phyloP scores from a whole-genome alignment of 345 rosid species.

The Aurinia saxatilis region DNA sequence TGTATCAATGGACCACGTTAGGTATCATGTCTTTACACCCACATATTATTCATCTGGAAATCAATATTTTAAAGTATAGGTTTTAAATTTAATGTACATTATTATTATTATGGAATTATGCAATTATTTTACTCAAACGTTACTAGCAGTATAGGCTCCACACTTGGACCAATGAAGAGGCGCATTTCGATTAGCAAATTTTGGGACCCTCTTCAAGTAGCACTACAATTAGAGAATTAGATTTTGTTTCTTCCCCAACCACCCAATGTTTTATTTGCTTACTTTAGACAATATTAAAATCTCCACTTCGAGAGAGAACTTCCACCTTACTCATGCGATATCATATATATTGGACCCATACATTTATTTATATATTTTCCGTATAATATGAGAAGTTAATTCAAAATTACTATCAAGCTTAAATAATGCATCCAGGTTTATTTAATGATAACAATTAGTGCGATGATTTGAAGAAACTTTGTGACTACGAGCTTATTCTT shows the following conservation, averaged over 20 bases:
- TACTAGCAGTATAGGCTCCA: slow-evolving; percentile 18
- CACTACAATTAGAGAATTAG: slow-evolving; percentile 14
- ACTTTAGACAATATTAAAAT: no score
- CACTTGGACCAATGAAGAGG: slow-evolving; percentile 27
- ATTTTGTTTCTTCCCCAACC: slow-evolving; percentile 29
- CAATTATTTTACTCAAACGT: slow-evolving; percentile 9
- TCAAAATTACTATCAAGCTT: neutral
- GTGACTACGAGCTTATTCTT: neutral
- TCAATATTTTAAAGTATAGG: neutral
- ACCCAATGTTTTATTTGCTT: neutral
- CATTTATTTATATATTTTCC: no score
- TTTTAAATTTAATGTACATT: neutral
- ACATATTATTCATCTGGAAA: neutral
- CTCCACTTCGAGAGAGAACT: neutral
- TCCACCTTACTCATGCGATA: neutral
- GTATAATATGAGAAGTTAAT: no score
- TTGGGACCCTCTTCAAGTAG: slow-evolving; percentile 6
- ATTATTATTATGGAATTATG: neutral
- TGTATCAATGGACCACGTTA: slow-evolving; percentile 19
- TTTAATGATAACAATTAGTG: neutral
- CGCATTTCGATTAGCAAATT: slow-evolving; percentile 7
- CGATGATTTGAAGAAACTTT: neutral
- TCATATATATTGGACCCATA: neutral
- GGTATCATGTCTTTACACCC: slow-evolving; percentile 20
- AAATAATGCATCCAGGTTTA: neutral